Base-by-base conservation (phyloP, 2,329 filamentous ascomycete genomes). In the Pseudogymnoascus sp. region DNA sequence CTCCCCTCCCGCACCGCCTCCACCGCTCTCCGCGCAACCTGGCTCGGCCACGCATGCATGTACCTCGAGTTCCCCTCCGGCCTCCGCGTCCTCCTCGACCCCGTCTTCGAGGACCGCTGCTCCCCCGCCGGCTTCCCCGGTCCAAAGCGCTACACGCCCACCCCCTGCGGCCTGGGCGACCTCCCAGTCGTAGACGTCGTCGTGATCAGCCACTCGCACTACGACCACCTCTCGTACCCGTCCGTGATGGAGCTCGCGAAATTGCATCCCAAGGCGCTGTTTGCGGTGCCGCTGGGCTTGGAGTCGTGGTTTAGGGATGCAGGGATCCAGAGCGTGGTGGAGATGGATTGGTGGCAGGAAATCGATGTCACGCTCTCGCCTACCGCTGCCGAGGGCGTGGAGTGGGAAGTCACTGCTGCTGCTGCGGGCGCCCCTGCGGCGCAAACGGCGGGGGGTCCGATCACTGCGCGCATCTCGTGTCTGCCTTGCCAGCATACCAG, bases 341-440 rank as follows among this genome's bases (percentile, higher is more conserved):
- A 97, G 77, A 75, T 97, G 70, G 93, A 97, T 76, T 97, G 93
- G 93, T 97, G 93, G 93, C 88, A 96, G 69, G 88, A 90, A 67
- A 82, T 86, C 5, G 87, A 93, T 59, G 75, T 96, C n/a, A 85
- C 78, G 0, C 76, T 96, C 25, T 79, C 82, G 12, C 73, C 76
- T 5, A 69, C 70, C 8, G 68, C 69, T 64, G 72, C 62, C 69
- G 67, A 67, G 69, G 42, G 42, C 21, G 18, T 46, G 18, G 21
- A 46, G 12, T 50, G 44, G 44, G 74, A 69, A 64, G 67, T 34
- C 25, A 66, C 56, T 56, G 69, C 62, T 42, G 64, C 31, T 67
- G 66, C 63, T 66, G 69, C 36, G 67, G 70, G 18, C 66, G 72
- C 42, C 71, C 76, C 3, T 72, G 73, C 18, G 69, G 67, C 59